Base-by-base conservation (phyloP, 2,329 filamentous ascomycete species). In the Fusarium nelsonii region DNA sequence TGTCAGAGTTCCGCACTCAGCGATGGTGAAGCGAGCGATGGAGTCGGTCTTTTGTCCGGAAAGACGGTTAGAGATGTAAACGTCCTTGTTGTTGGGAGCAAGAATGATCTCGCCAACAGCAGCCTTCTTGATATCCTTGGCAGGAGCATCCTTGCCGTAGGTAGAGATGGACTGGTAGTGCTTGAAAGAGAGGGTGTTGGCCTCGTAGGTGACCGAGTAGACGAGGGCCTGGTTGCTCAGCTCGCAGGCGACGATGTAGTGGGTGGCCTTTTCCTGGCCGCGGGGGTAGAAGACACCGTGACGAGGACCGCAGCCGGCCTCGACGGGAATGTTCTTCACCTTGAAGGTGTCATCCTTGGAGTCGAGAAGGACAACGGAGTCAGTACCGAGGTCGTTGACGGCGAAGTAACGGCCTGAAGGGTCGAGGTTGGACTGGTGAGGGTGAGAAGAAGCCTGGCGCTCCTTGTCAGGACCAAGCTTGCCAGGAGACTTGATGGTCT, bases 31-130 rank as follows among this genome's bases (percentile, higher is more conserved):
- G 74, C 82, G 82, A 8, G 83, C 79, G 70, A 87, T 81, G 70
- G 76, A 82, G 76, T 87, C 85, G 10, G 80, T 81, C 4, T 67
- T 69, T 36, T 80, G 79, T 54, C 82, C 83, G 2, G 79, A 82
- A 28, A 85, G 67, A 6, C 85, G 83, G 79, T 87, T 87, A 37
- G 83, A 84, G 53, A 86, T 79, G 75, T 86, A 86, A 18, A 86
- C 69, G 75, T 85, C 77, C 67, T 74, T 74, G 73, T 77, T 78
- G 75, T 83, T 81, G 28, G 73, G 71, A 10, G 80, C 76, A 34
- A 85, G 72, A 59, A 79, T 74, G 39, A 87, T 73, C 73, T 82
- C 84, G 44, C 83, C 84, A 2, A 81, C 84, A 1, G 82, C 79
- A 8, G 84, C 82, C 3, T 73, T 72, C 30, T 70, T 75, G 37